A percentile compares a stretch with the other conserved stretches of the same genome.
phyloP scores from a whole-genome alignment of 2,329 filamentous ascomycete genomes.

The Mariannaea elegans region DNA sequence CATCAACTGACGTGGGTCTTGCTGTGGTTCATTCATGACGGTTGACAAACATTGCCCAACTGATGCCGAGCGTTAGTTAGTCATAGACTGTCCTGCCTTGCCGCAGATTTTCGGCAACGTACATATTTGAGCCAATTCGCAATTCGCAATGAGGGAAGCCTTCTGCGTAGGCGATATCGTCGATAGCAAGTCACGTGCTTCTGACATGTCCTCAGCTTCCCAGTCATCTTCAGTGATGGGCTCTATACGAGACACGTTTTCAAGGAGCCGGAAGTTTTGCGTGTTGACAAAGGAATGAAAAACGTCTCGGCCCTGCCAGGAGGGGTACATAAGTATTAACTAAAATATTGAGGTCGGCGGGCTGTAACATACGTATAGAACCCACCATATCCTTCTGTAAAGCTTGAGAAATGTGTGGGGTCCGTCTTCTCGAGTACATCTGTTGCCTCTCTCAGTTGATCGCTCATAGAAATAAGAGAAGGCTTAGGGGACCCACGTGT shows the following conservation, averaged over 20 bases:
- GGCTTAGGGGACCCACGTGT: background rate
- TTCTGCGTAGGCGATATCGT: constrained; percentile 9
- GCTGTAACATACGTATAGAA: constrained; percentile 19
- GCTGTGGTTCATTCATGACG: background rate
- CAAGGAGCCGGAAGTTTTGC: constrained; percentile 1
- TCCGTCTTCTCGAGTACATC: background rate
- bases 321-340: background rate
- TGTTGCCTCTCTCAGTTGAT: background rate
- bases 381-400: constrained; percentile 31
- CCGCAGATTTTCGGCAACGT: background rate
- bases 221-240: constrained; percentile 20
- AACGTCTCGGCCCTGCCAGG: constrained; percentile 8
- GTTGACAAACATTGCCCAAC: background rate
- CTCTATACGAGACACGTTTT: background rate
- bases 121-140: constrained; percentile 25
- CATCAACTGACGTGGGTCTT: background rate
- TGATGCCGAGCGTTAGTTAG: background rate
- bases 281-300: constrained; percentile 27
- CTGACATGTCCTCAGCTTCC: constrained; percentile 14
- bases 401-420: background rate
- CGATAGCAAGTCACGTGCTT: background rate
- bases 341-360: background rate
- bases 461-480: rapidly evolving
- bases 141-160: constrained; percentile 12
- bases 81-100: background rate